These are phyloP conservation scores for Aureobasidium pullulans DNA, from an alignment of 2,329 filamentous ascomycete genomes.

Conservation along the genomic window DNA sequence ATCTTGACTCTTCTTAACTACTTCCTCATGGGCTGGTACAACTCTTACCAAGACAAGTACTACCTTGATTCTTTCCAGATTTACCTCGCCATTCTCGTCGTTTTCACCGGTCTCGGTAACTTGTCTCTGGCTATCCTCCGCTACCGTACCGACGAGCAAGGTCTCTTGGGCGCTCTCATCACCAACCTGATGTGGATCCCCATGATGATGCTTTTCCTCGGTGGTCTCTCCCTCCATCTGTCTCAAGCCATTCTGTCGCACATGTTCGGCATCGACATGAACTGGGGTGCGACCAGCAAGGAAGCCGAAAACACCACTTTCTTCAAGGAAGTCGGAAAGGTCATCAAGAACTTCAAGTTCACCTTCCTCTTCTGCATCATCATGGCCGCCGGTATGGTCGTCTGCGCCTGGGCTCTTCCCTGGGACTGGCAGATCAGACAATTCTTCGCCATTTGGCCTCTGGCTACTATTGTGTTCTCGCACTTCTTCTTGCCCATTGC, in stretches of 20 bases:
- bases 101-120: conserved; percentile 71
- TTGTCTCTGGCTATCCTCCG: conserved; percentile 64
- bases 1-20: conserved; percentile 67
- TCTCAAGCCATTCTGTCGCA: conserved; percentile 34
- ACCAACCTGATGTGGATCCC: conserved; percentile 61
- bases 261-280: conserved; percentile 35
- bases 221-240: conserved; percentile 34
- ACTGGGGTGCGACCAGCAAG: conserved; percentile 52
- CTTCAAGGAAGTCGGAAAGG: conserved; percentile 48
- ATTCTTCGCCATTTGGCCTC: conserved; percentile 54
- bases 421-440: conserved; percentile 49
- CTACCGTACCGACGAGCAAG: conserved; percentile 60
- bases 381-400: conserved; percentile 42
- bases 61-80: conserved; percentile 73
- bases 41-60: conserved; percentile 71
- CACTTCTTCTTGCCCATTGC: conserved; percentile 55
- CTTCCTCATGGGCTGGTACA: conserved; percentile 69
- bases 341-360: conserved; percentile 50
- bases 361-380: conserved; percentile 46
- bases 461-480: too few species aligned
- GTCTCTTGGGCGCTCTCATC: conserved; percentile 47
- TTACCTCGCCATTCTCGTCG: conserved; percentile 72
- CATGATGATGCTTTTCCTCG: conserved; percentile 33
- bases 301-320: conserved; percentile 51
- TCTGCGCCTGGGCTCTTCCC: conserved; percentile 41